Percentiles rank a stretch among this genome's conserved stretches.
Conservation (phyloP, 306 rosid species). For the Psophocarpus tetragonolobus region DNA sequence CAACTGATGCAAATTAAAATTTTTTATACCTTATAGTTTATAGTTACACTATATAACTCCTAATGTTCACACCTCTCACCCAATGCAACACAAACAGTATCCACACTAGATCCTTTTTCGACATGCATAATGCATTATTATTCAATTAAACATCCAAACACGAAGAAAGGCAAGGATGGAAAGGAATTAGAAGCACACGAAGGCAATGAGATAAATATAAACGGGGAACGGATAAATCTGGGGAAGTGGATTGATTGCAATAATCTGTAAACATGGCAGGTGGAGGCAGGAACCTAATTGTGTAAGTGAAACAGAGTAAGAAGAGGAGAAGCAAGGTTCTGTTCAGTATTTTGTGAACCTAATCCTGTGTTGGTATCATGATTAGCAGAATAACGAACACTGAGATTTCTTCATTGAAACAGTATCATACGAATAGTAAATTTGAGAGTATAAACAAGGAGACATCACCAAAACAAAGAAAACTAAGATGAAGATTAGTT, state of each 20-base stretch:
- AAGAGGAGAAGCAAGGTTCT: not conserved
- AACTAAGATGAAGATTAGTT: not conserved
- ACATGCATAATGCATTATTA: not conserved
- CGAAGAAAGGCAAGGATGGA: not conserved
- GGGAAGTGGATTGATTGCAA: not conserved
- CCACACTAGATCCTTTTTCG: not conserved
- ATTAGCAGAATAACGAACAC: not conserved
- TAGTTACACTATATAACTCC: not conserved
- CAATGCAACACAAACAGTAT: not conserved
- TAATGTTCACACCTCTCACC: not conserved
- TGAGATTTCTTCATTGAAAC: not conserved
- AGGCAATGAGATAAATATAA: not conserved
- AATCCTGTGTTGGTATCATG: not conserved
- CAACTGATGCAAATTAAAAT: not conserved
- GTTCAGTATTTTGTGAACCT: not conserved
- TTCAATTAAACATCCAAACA: slow-evolving; percentile 3
- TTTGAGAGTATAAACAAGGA: not conserved
- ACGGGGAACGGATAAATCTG: not conserved
- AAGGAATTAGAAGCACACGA: not conserved
- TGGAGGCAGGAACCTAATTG: not conserved
- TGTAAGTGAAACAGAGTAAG: not conserved
- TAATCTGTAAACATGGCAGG: not conserved
- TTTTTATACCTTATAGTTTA: not conserved
- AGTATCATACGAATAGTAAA: not conserved
- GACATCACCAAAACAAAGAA: not conserved